These are phyloP conservation scores for Ogataea corticis DNA, from an alignment of 805 yeast species.

Conservation along the genomic window DNA sequence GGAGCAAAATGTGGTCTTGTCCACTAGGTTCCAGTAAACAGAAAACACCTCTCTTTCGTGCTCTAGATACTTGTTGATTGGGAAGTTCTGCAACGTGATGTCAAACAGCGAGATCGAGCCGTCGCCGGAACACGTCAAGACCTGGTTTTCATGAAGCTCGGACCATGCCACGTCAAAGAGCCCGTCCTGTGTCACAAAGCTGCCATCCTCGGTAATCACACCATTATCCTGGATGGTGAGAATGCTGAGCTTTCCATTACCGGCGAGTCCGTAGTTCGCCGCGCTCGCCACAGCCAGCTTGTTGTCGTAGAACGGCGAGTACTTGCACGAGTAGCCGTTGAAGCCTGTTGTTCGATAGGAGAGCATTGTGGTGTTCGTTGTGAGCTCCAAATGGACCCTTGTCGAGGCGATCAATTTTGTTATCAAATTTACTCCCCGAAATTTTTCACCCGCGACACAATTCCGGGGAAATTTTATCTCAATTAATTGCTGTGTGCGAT, in stretches of 20 bases:
- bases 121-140: constrained; percentile 83
- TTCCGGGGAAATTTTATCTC: too few relatives aligned
- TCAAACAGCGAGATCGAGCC: constrained; percentile 86
- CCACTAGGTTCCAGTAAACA: constrained; percentile 39
- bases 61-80: constrained; percentile 73
- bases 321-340: constrained; percentile 84
- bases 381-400: too few relatives aligned
- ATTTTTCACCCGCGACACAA: too few relatives aligned
- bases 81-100: constrained; percentile 61
- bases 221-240: constrained; percentile 72
- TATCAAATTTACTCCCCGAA: too few relatives aligned
- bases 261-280: constrained; percentile 91
- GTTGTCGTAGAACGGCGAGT: constrained; percentile 90
- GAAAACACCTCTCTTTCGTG: constrained; percentile 52
- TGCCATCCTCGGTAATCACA: constrained; percentile 47
- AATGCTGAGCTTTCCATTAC: constrained; percentile 81
- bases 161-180: constrained; percentile 88
- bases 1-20: constrained; percentile 62
- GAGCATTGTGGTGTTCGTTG: constrained; percentile 48
- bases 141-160: constrained; percentile 85
- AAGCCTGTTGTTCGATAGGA: constrained; percentile 73
- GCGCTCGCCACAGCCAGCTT: constrained; percentile 87
- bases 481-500: too few relatives aligned
- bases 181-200: constrained; percentile 92
- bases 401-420: too few relatives aligned